Evolutionary conservation across 306 rosid species (phyloP).

Genomic region (Pachyrhizus erosus): DNA sequence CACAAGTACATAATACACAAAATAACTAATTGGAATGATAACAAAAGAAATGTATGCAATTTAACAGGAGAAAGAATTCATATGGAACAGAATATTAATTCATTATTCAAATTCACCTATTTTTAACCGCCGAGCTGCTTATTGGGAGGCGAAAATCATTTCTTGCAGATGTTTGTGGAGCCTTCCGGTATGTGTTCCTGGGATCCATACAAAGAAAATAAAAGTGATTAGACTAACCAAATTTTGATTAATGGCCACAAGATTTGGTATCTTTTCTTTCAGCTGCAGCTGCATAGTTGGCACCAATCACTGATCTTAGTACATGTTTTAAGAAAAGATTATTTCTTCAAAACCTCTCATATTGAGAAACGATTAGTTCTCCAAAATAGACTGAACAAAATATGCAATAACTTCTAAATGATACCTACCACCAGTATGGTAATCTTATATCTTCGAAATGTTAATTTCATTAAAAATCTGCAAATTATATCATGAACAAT

Average conservation of each 20-base stretch:
- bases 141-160: conserved; percentile 63
- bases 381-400: not conserved
- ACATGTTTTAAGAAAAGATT: not conserved
- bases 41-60: not conserved
- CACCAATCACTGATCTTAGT: not conserved
- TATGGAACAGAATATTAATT: not conserved
- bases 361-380: not conserved
- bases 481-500: not conserved
- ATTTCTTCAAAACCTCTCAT: not conserved
- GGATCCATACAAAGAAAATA: conserved; percentile 16
- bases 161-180: conserved; percentile 60
- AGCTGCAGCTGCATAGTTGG: not conserved
- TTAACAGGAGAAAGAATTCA: not conserved
- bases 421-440: not conserved
- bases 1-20: not conserved
- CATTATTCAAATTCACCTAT: conserved; percentile 53
- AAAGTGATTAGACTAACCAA: conserved; percentile 30
- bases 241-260: not conserved
- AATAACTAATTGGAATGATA: conserved; percentile 13
- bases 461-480: not conserved
- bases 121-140: conserved; percentile 72
- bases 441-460: not conserved
- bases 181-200: conserved; percentile 59
- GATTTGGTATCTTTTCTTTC: not conserved
- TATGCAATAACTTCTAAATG: not conserved